Base-by-base conservation (phyloP, 2,329 filamentous ascomycete genomes). In the Aspergillus uvarum region DNA sequence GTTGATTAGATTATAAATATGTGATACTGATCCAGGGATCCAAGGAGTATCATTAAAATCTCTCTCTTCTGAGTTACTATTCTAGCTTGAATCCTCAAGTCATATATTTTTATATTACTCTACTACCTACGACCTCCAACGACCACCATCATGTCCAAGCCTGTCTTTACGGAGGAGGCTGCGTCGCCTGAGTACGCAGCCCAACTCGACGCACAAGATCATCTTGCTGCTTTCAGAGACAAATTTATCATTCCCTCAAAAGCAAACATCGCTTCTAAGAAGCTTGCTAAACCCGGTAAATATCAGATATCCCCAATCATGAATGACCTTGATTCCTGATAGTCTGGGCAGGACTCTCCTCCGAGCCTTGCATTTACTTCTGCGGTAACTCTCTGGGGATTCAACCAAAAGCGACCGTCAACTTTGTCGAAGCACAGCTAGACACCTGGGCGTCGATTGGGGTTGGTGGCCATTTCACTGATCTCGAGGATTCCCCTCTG, bases 321-420 rank as follows among this genome's bases (percentile, higher is more conserved):
- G 14, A 19, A 11, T 24, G 11, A 5, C 54, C 16, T 22, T 44
- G 38, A 6, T 42, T 8, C 49, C 63, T 71, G 54, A 70, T 49
- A 31, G 44, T 14, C 5, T 14, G 12, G 51, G 44, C 51, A 71
- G 77, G 76, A 55, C 67, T 75, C 49, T 74, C 73, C 1, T 67
- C 72, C 21, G 71, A 79, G 7, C 71, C 68, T 42, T 73, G 72
- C 47, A 88, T 91, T 58, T 96, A 96, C 76, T 88, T 96, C 66
- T 92, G 91, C 65, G 92, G 92, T 57, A 96, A 96, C 78, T 96
- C 91, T 0, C 84, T 96, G 3, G 92, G 92, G 32, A 83, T 93
- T 10, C 92, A 96, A 75, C 92, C 92, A 31, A 87, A 85, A 65
- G 82, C 85, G 3, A 87, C 87, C 0, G 79, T 84, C 16, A 78